Conservation (phyloP, 345 rosid genomes). For the Tarenaya hassleriana region DNA sequence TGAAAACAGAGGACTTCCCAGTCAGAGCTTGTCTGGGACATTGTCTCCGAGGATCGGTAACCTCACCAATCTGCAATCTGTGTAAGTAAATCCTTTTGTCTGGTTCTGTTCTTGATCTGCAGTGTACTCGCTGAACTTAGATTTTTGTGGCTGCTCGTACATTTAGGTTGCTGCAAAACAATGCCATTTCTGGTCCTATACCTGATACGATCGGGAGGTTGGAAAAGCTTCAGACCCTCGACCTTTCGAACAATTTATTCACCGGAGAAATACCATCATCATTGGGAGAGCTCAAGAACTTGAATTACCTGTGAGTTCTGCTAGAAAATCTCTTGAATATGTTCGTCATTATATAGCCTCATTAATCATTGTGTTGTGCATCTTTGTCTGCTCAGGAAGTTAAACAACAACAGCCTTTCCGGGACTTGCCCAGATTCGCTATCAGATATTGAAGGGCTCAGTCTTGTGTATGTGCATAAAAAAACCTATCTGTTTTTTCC, state of each 20-base stretch:
- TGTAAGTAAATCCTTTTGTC: slow-evolving; percentile 43
- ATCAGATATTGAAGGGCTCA: slow-evolving; percentile 77
- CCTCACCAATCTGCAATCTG: slow-evolving; percentile 74
- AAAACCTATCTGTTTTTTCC: background rate
- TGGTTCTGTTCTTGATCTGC: background rate
- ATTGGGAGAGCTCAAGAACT: slow-evolving; percentile 65
- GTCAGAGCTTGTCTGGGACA: slow-evolving; percentile 91
- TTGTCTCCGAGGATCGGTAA: slow-evolving; percentile 81
- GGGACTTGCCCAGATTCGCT: slow-evolving; percentile 76
- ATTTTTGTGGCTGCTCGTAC: slow-evolving; percentile 9
- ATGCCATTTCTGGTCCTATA: slow-evolving; percentile 76
- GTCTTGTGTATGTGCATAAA: slow-evolving; percentile 73
- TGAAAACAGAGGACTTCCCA: slow-evolving; percentile 78
- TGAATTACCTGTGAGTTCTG: slow-evolving; percentile 74
- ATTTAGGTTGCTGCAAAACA: slow-evolving; percentile 91
- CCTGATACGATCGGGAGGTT: slow-evolving; percentile 78
- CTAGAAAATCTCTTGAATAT: background rate
- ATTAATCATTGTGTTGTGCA: background rate
- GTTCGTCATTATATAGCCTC: slow-evolving; percentile 14
- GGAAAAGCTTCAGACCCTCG: slow-evolving; percentile 81
- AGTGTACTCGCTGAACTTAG: slow-evolving; percentile 8
- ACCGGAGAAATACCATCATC: slow-evolving; percentile 68
- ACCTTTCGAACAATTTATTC: slow-evolving; percentile 84
- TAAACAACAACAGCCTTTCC: slow-evolving; percentile 89
- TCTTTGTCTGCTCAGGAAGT: slow-evolving; percentile 48